phyloP scores from a whole-genome alignment of 2,329 filamentous ascomycete genomes.

The Aspergillus sp. region DNA sequence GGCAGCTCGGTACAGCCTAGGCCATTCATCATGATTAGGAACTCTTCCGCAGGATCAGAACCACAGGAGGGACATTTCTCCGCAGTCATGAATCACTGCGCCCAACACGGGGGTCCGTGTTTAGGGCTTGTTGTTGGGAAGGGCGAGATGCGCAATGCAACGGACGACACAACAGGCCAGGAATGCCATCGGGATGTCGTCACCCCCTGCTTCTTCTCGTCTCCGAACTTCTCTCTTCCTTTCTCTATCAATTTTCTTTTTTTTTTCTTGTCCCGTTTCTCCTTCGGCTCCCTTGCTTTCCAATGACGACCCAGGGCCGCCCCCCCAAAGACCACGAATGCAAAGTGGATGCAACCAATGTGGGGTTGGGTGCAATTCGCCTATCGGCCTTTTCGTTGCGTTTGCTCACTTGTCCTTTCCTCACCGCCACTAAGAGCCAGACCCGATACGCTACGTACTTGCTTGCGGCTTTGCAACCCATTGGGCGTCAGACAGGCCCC shows the following conservation, averaged over 20 bases:
- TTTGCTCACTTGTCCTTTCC: conserved; percentile 10
- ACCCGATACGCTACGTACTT: background rate
- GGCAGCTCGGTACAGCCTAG: conserved; percentile 6
- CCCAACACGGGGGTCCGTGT: conserved; percentile 14
- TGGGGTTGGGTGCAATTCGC: conserved; percentile 25
- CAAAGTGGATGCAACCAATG: conserved; percentile 18
- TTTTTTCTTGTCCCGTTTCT: background rate
- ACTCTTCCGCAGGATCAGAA: background rate
- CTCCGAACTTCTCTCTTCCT: background rate
- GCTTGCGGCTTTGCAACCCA: conserved; percentile 5
- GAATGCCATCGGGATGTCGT: background rate
- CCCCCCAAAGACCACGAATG: conserved; percentile 10
- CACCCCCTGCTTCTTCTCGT: background rate
- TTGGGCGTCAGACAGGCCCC: conserved; percentile 10
- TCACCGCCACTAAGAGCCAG: conserved; percentile 24
- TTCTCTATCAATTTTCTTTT: background rate
- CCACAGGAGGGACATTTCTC: conserved; percentile 1
- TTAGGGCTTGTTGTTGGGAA: conserved; percentile 1
- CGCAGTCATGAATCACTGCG: conserved; percentile 3
- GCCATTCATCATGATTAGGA: background rate
- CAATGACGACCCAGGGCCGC: conserved; percentile 7
- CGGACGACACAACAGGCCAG: background rate
- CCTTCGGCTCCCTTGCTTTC: conserved; percentile 1
- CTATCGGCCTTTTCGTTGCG: conserved; percentile 19
- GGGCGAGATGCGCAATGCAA: background rate